Base-by-base conservation (phyloP, 805 yeast species). In the Yarrowia divulgata region DNA sequence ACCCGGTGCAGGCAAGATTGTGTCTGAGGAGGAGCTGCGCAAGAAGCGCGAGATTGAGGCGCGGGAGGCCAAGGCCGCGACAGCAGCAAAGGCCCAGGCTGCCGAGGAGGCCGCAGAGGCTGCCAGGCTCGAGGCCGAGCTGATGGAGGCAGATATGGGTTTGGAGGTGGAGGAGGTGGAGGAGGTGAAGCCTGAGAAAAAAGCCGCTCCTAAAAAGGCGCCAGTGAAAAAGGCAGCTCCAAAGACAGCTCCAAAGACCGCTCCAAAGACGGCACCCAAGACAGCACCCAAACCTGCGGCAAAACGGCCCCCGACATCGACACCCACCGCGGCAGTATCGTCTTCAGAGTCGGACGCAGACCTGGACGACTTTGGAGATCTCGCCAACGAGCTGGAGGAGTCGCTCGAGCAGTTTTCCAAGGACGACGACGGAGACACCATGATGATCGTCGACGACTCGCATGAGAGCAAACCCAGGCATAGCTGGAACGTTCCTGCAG, bases 361-460 rank as follows among this genome's bases (percentile, higher is more conserved):
- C n/a, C 32, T 52, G 58, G 68, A 63, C 68, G 68, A 63, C 18
- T 63, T 63, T 16, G 68, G 68, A 8, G 68, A 63, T 29, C 18
- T 63, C 39, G 68, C 68, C 37, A 49, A 63, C 29, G 57, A 63
- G 57, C 57, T 63, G 39, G 68, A 63, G n/a, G 68, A 63, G 48
- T 63, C 68, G 23, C 48, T 63, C 39, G 68, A 63, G 29, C 48
- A 46, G 39, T 48, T 48, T 32, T 48, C 57, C 39, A 49, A 48
- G 48, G 55, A 48, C 49, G 57, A 48, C 35, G 57, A 48, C 18
- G 57, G 57, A 3, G 68, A 63, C n/a, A 45, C 48, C 29, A 46
- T 46, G 55, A 63, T 63, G 57, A 40, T 63, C 16, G 57, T 63
- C 37, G 68, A 63, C n/a, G 46, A 63, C 39, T 48, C 68, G 8